Conservation (phyloP, 2,329 filamentous ascomycete species). For the Dactylellina cionopaga region DNA sequence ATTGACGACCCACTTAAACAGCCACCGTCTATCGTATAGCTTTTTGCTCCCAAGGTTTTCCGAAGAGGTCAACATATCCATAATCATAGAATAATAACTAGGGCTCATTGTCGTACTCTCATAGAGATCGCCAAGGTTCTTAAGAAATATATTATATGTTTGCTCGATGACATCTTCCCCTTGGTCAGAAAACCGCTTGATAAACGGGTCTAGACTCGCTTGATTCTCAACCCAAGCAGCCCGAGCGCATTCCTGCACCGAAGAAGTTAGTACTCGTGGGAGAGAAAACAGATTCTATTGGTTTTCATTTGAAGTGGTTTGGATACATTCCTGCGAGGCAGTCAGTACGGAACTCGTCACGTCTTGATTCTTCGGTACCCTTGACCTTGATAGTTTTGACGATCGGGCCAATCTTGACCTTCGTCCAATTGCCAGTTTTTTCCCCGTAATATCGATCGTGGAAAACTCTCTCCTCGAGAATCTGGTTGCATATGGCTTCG, state of each 20-base stretch:
- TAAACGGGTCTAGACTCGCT: too few species aligned
- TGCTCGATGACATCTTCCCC: background rate
- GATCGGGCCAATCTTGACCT: conserved; percentile 16
- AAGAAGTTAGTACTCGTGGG: too few species aligned
- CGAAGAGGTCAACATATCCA: background rate
- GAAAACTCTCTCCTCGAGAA: conserved; percentile 13
- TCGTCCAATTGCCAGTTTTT: conserved; percentile 15
- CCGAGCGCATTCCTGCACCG: too few species aligned
- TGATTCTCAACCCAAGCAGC: too few species aligned
- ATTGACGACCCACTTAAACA: background rate
- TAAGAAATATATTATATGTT: background rate
- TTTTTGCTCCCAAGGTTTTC: background rate
- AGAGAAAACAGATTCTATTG: too few species aligned
- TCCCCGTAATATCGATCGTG: conserved; percentile 11
- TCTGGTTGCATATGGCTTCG: conserved; percentile 10
- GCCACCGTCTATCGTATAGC: background rate
- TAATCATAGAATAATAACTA: background rate
- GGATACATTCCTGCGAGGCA: too few species aligned
- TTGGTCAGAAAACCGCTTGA: background rate
- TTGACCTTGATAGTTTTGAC: too few species aligned
- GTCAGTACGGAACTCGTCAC: too few species aligned
- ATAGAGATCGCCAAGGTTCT: background rate
- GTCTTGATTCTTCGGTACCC: too few species aligned
- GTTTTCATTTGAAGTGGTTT: too few species aligned
- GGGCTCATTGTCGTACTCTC: background rate